These are phyloP conservation scores for Cichorium intybus DNA, from an alignment of 140 eudicot species.

Conservation along the genomic window DNA sequence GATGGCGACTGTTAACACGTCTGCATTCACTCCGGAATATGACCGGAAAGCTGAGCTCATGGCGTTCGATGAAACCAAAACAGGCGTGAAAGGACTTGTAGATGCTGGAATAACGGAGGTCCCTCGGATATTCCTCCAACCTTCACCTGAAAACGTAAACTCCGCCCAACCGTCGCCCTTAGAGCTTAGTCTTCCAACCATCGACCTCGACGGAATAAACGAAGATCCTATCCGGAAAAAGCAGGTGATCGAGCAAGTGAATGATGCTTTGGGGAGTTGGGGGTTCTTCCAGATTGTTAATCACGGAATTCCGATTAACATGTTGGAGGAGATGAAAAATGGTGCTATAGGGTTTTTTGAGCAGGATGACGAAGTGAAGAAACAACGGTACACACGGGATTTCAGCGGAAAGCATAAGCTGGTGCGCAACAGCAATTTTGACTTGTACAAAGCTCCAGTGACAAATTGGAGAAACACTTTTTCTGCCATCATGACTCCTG, in stretches of 20 bases:
- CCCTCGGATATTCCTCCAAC: constrained; percentile 21
- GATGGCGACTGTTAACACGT: constrained; percentile 1
- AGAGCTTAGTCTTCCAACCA: constrained; percentile 11
- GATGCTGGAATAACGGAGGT: constrained; percentile 29
- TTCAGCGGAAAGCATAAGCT: background rate
- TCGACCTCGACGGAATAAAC: constrained; percentile 25
- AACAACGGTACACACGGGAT: constrained; percentile 34
- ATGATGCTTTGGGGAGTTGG: constrained; percentile 35
- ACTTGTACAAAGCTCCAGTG: background rate
- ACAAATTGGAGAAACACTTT: background rate
- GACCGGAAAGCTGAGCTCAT: constrained; percentile 32
- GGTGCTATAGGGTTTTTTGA: constrained; percentile 29
- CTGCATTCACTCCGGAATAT: too few species aligned
- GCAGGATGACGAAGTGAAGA: constrained; percentile 34
- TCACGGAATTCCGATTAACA: constrained; percentile 11
- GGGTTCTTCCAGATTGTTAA: constrained; percentile 33
- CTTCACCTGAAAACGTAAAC: constrained; percentile 16
- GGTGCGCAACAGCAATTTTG: background rate
- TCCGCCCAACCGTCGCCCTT: too few species aligned
- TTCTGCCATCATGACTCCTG: background rate
- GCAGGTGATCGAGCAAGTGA: constrained; percentile 25
- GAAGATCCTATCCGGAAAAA: background rate
- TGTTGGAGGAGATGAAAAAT: constrained; percentile 30
- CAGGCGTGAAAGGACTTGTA: constrained; percentile 45
- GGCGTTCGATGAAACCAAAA: constrained; percentile 42